Evolutionary conservation across 345 rosid species (phyloP).

Genomic region (Geranium brycei): DNA sequence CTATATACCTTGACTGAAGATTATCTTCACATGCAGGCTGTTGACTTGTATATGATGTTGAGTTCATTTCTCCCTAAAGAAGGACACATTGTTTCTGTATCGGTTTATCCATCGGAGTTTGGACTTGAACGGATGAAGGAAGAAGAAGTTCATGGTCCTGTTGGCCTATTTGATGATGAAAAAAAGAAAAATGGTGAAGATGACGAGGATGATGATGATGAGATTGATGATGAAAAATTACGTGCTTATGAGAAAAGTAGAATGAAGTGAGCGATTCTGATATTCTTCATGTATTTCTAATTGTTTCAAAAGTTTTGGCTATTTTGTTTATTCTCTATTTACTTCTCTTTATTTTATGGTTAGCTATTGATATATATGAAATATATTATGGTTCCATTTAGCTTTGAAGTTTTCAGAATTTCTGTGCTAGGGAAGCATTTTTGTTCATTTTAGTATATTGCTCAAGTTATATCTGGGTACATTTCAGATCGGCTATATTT

Average conservation of each 20-base stretch:
- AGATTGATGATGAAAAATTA: constrained; percentile 45
- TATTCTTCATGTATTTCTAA: background rate
- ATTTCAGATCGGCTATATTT: too few relatives aligned
- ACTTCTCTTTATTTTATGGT: background rate
- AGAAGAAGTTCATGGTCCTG: constrained; percentile 90
- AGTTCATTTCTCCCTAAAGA: constrained; percentile 73
- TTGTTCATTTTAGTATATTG: too few relatives aligned
- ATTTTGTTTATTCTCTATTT: background rate
- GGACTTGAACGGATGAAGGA: constrained; percentile 84
- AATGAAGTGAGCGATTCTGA: constrained; percentile 39
- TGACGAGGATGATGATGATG: constrained; percentile 22
- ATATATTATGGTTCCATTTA: background rate
- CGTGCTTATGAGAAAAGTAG: constrained; percentile 73
- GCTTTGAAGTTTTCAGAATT: background rate
- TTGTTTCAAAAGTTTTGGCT: background rate
- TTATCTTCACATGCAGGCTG: constrained; percentile 37
- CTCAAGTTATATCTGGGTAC: too few relatives aligned
- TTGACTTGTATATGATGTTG: constrained; percentile 65
- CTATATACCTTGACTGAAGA: background rate
- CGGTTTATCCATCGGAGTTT: constrained; percentile 84
- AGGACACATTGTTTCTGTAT: constrained; percentile 57
- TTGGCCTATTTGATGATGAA: constrained; percentile 51
- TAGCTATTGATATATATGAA: background rate
- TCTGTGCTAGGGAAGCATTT: too few relatives aligned
- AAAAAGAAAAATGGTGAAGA: constrained; percentile 23